Base-by-base conservation (phyloP, 2,329 filamentous ascomycete genomes). In the Colletotrichum cuscutae region DNA sequence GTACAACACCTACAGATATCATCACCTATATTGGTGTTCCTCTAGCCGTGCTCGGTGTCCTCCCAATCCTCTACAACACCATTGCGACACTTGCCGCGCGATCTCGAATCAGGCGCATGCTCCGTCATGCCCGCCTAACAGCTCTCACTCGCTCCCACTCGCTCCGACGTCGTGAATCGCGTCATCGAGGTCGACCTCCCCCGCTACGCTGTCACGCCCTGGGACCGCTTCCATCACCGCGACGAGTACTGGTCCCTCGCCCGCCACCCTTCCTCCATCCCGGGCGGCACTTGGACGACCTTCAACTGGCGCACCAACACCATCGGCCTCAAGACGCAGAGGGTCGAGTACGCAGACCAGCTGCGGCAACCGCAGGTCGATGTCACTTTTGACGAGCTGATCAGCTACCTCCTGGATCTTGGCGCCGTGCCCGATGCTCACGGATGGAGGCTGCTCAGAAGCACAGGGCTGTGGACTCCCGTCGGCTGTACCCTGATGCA, bases 41-140 rank as follows among this genome's bases (percentile, higher is more conserved):
- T 2, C 82, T 92, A 22, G 89, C 88, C 1, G 85, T 91, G 2
- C 80, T 91, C 2, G 89, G 88, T 56, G 87, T 92, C 26, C 83
- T 92, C 6, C 91, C 91, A 0, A 92, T 92, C 63, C 83, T 93
- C 56, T 93, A 92, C 82, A 93, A 92, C 77, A 91, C 88, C 24
- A 82, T 89, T 65, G 85, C 87, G 30, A 91, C 89, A 3, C 86
- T 92, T 30, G 82, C 89, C 15, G 90, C 89, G 2, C 83, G 91
- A 2, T 89, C 89, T 52, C 87, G 87, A 60, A 90, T 93, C 80
- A 88, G 87, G 78, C 87, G 87, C 68, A 88, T 88, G 80, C 86
- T 93, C 4, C 82, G 86, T 19, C 85, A 86, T 67, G 88, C 89
- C 79, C 86, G 85, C n/a, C 81, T 91, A 8, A 87, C 86, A 2